These are phyloP conservation scores for Micractinium sp. DNA, from an alignment of 139 green algal species.

Conservation along the genomic window DNA sequence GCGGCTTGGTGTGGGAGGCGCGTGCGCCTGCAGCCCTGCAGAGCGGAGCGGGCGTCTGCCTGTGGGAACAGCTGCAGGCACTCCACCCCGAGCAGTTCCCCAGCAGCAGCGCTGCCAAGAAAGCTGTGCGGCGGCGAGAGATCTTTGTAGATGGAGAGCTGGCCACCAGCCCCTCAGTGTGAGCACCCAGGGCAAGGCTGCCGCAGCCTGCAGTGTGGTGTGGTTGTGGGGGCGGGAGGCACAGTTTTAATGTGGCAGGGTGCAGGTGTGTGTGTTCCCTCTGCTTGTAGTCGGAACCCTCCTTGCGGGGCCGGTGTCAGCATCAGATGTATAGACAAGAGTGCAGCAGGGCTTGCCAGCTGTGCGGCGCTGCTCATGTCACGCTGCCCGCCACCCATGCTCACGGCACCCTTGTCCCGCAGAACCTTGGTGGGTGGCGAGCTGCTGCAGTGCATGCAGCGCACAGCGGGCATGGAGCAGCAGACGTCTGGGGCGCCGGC, in stretches of 20 bases:
- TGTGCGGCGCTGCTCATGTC: too few species aligned
- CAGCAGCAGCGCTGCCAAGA: slow-evolving; percentile 35
- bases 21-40: background rate
- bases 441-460: slow-evolving; percentile 11
- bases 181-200: background rate
- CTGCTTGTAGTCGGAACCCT: too few species aligned
- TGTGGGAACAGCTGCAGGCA: slow-evolving; percentile 18
- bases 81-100: slow-evolving; percentile 27
- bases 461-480: background rate
- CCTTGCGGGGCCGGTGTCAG: too few species aligned
- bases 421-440: slow-evolving; percentile 3
- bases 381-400: background rate
- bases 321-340: too few species aligned
- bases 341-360: too few species aligned
- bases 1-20: background rate
- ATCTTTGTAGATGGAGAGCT: slow-evolving; percentile 36
- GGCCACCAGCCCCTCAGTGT: background rate
- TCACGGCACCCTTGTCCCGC: background rate
- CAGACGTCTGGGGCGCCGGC: background rate
- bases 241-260: background rate
- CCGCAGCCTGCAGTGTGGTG: background rate
- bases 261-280: background rate
- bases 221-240: background rate
- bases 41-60: background rate
- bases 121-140: slow-evolving; percentile 28